Conservation (phyloP, 2,329 filamentous ascomycete species). For the Chlorencoelia australis region DNA sequence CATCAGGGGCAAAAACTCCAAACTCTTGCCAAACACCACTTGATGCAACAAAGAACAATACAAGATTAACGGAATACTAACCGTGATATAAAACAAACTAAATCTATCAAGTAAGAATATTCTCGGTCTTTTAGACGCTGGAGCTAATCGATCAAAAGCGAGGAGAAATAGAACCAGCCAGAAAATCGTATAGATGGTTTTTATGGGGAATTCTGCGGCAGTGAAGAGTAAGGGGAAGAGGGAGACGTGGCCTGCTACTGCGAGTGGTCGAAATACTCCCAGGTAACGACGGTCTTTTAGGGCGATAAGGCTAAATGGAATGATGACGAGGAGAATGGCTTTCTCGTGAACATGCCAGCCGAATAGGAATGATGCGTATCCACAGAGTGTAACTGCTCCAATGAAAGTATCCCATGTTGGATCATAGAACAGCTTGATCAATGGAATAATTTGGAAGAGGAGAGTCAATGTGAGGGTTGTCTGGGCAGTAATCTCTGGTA, state of each 20-base stretch:
- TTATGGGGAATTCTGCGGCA: conserved; percentile 83
- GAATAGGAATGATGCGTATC: conserved; percentile 92
- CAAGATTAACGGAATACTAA: conserved; percentile 78
- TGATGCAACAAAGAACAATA: conserved; percentile 83
- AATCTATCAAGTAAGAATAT: conserved; percentile 89
- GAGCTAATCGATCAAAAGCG: conserved; percentile 78
- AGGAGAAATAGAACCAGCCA: conserved; percentile 85
- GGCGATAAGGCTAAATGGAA: conserved; percentile 88
- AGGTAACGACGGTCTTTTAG: conserved; percentile 84
- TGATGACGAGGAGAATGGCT: conserved; percentile 84
- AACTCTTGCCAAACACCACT: conserved; percentile 69
- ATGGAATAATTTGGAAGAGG: conserved; percentile 66
- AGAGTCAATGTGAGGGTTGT: conserved; percentile 77
- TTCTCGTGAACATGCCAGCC: conserved; percentile 99
- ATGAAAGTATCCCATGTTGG: conserved; percentile 87
- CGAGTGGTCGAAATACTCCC: conserved; percentile 81
- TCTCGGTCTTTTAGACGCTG: conserved; percentile 67
- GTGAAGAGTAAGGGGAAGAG: conserved; percentile 93
- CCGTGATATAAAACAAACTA: conserved; percentile 76
- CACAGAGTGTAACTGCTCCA: conserved; percentile 81
- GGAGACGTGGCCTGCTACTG: conserved; percentile 88
- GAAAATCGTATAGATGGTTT: conserved; percentile 83
- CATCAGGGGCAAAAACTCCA: conserved; percentile 92
- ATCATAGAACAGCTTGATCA: conserved; percentile 70
- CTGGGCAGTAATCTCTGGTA: conserved; percentile 74